phyloP scores from a whole-genome alignment of 768 basidiomycete species.

The Rhodocollybia butyracea region DNA sequence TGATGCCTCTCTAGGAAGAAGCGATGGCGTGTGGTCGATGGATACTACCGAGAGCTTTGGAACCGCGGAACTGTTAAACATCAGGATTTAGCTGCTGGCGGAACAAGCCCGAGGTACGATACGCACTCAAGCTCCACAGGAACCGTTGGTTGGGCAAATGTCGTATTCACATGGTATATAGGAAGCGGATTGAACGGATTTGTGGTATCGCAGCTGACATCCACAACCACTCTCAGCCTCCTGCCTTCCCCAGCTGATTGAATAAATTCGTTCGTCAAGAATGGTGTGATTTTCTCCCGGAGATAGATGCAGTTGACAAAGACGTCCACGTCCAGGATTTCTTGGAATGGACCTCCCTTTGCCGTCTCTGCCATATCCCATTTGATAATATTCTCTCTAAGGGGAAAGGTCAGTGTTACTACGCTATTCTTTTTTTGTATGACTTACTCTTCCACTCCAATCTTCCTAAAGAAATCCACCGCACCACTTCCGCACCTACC shows the following conservation, averaged over 20 bases:
- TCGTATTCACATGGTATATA: conserved; percentile 91
- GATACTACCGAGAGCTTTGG: conserved; percentile 82
- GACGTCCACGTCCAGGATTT: conserved; percentile 94
- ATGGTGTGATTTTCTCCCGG: conserved; percentile 75
- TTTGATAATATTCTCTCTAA: conserved; percentile 88
- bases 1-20: conserved; percentile 91
- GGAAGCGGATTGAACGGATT: conserved; percentile 98
- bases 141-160: conserved; percentile 88
- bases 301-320: conserved; percentile 99
- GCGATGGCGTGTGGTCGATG: conserved; percentile 94
- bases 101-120: not conserved
- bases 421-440: not conserved
- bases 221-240: conserved; percentile 79
- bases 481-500: conserved; percentile 94
- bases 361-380: conserved; percentile 98
- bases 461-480: conserved; percentile 89
- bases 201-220: conserved; percentile 98
- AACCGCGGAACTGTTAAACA: conserved; percentile 44
- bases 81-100: not conserved
- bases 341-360: conserved; percentile 92
- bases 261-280: conserved; percentile 70
- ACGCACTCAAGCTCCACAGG: conserved; percentile 77
- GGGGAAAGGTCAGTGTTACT: conserved; percentile 1
- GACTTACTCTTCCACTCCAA: conserved; percentile 88
- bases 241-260: conserved; percentile 62